These are phyloP conservation scores for Fusarium redolens DNA, from an alignment of 2,329 filamentous ascomycete species.

Conservation along the genomic window DNA sequence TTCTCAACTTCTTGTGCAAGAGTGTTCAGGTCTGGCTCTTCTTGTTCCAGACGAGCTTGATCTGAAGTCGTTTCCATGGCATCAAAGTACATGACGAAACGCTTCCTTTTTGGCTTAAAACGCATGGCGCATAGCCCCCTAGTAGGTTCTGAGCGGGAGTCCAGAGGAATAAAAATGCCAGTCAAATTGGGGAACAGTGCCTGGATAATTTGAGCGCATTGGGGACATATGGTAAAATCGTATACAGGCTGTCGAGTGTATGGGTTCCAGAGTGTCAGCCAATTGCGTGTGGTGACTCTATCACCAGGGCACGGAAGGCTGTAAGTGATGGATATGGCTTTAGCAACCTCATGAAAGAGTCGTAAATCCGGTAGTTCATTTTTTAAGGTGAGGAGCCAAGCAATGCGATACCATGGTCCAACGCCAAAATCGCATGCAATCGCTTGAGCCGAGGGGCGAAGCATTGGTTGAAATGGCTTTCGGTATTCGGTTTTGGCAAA, in stretches of 20 bases:
- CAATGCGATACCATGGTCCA: slow-evolving; percentile 83
- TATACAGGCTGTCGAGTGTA: slow-evolving; percentile 71
- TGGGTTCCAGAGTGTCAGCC: slow-evolving; percentile 81
- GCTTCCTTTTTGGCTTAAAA: slow-evolving; percentile 61
- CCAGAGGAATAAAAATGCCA: slow-evolving; percentile 70
- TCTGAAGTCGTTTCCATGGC: slow-evolving; percentile 69
- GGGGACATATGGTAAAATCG: slow-evolving; percentile 79
- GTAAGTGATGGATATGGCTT: slow-evolving; percentile 62
- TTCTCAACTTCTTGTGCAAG: slow-evolving; percentile 74
- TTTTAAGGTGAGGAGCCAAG: slow-evolving; percentile 83
- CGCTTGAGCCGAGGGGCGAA: slow-evolving; percentile 66
- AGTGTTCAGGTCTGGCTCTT: slow-evolving; percentile 66
- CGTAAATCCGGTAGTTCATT: slow-evolving; percentile 73
- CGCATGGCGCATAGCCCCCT: slow-evolving; percentile 76
- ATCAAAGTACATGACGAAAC: slow-evolving; percentile 71
- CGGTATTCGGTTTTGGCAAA: slow-evolving; percentile 77
- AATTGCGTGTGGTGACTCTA: slow-evolving; percentile 68
- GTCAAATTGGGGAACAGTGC: slow-evolving; percentile 78
- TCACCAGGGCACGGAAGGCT: slow-evolving; percentile 69
- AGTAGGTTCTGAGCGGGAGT: slow-evolving; percentile 58
- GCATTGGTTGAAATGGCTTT: slow-evolving; percentile 69
- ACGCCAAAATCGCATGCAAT: slow-evolving; percentile 83
- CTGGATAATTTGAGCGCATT: slow-evolving; percentile 79
- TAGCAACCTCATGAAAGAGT: slow-evolving; percentile 76
- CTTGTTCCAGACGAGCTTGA: slow-evolving; percentile 56